phyloP scores from a whole-genome alignment of 2,329 filamentous ascomycete genomes.

The Monosporascus sp. region DNA sequence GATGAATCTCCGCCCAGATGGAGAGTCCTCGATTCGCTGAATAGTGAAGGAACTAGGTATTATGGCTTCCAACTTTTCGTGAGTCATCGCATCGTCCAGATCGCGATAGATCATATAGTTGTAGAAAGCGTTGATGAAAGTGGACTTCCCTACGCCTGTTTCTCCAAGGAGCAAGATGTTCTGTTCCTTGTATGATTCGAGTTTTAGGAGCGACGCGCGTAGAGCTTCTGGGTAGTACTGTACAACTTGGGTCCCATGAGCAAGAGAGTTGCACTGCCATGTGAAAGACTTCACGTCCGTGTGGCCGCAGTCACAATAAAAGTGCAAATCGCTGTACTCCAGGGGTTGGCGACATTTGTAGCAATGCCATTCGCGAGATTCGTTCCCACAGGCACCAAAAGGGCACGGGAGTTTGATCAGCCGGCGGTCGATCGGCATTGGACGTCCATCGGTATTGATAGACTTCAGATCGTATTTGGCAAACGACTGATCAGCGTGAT shows the following conservation, averaged over 20 bases:
- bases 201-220: conserved; percentile 1
- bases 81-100: conserved; percentile 33
- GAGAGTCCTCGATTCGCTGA: conserved; percentile 24
- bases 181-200: conserved; percentile 24
- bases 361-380: conserved; percentile 3
- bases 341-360: conserved; percentile 4
- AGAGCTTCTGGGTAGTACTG: not conserved
- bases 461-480: conserved; percentile 1
- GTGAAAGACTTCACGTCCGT: not conserved
- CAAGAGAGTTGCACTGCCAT: conserved; percentile 1
- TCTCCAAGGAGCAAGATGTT: conserved; percentile 44
- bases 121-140: conserved; percentile 43
- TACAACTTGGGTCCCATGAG: conserved; percentile 5
- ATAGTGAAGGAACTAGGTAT: conserved; percentile 36
- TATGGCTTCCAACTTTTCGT: conserved; percentile 25
- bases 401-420: conserved; percentile 3
- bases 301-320: conserved; percentile 3
- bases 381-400: not conserved
- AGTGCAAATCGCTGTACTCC: conserved; percentile 1
- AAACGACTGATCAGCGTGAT: conserved; percentile 4
- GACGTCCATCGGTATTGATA: not conserved
- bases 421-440: not conserved
- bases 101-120: conserved; percentile 37
- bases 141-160: conserved; percentile 44
- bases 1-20: conserved; percentile 16